These are phyloP conservation scores for Phytophthora capsici DNA, from an alignment of 352 stramenopile species.

Conservation along the genomic window DNA sequence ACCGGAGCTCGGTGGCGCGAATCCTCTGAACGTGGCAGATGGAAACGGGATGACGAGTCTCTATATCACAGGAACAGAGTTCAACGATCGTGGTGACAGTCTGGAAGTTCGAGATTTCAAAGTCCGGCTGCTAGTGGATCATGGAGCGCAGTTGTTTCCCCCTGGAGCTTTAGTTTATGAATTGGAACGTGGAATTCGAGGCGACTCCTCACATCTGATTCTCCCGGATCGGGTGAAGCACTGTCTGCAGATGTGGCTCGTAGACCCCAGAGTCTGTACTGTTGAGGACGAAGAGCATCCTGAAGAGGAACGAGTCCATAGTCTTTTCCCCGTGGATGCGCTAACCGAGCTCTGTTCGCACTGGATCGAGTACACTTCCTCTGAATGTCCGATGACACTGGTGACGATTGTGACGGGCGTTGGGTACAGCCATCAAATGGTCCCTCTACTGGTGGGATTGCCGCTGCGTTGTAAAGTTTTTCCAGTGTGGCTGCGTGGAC, in stretches of 20 bases:
- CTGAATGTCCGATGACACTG: conserved; percentile 2
- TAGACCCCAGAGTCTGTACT: neutral
- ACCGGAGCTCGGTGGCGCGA: neutral
- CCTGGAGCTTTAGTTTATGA: neutral
- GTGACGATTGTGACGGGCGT: conserved; percentile 6
- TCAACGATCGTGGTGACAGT: too few relatives aligned
- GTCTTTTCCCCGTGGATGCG: neutral
- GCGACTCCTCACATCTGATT: neutral
- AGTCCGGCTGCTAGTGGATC: conserved; percentile 12
- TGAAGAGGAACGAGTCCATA: neutral
- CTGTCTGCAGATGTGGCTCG: neutral
- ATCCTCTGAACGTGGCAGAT: conserved; percentile 11
- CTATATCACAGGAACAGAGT: conserved; percentile 3
- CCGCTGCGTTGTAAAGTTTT: conserved; percentile 4
- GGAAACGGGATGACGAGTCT: conserved; percentile 7
- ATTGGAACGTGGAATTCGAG: neutral
- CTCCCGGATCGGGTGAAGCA: neutral
- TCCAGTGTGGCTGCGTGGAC: neutral
- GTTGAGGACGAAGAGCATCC: neutral
- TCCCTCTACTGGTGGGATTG: conserved; percentile 24
- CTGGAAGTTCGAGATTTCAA: conserved; percentile 4
- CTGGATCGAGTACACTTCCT: conserved; percentile 1
- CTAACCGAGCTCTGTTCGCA: conserved; percentile 7
- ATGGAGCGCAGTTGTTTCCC: conserved; percentile 16
- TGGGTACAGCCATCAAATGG: conserved; percentile 17